Evolutionary conservation across 257 asterid species (phyloP).

Genomic region (Jacaranda copaia): DNA sequence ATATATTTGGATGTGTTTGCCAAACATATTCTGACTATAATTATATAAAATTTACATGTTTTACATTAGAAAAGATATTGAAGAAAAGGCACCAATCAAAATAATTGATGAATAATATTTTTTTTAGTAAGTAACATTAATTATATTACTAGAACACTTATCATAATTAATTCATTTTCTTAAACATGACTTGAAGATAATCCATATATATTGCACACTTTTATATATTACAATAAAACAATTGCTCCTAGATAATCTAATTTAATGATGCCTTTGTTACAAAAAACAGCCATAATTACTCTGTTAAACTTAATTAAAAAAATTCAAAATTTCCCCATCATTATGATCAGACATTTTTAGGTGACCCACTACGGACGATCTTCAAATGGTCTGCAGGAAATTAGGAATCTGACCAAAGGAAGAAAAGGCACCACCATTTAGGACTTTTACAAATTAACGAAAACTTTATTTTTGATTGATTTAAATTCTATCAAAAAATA

Average conservation of each 20-base stretch:
- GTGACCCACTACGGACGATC: slow-evolving; percentile 40
- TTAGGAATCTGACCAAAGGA: slow-evolving; percentile 32
- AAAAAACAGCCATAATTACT: slow-evolving; percentile 19
- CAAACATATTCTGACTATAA: not conserved
- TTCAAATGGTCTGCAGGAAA: not conserved
- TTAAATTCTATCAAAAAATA: too few species aligned
- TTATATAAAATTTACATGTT: too few species aligned
- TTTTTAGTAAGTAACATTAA: too few species aligned
- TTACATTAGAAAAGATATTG: not conserved
- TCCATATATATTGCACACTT: not conserved
- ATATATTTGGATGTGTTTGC: not conserved
- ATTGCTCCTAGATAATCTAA: not conserved
- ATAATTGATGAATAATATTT: too few species aligned
- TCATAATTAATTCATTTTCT: too few species aligned
- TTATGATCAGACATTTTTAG: slow-evolving; percentile 38
- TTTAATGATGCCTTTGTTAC: slow-evolving; percentile 13
- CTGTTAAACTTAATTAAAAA: slow-evolving; percentile 8
- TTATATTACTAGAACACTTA: too few species aligned
- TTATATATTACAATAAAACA: not conserved
- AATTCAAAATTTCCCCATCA: slow-evolving; percentile 30
- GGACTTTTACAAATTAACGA: slow-evolving; percentile 2
- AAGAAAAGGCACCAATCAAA: too few species aligned
- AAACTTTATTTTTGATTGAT: not conserved
- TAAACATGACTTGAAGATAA: too few species aligned
- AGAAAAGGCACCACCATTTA: slow-evolving; percentile 36